These are phyloP conservation scores for Kalanchoe fedtschenkoi DNA, from an alignment of 164 flowering plant species.

Conservation along the genomic window DNA sequence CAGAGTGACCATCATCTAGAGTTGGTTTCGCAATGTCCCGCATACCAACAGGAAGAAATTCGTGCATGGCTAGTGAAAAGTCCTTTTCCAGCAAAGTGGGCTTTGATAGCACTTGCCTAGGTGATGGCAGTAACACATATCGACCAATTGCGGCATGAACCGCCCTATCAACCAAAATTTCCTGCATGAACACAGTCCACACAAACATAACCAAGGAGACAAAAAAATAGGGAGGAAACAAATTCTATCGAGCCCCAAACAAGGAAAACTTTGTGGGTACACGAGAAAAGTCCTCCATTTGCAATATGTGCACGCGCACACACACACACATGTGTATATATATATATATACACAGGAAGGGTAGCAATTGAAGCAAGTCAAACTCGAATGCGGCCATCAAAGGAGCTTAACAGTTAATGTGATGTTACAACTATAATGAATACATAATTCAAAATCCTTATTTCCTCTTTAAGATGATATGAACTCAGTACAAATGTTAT, in stretches of 20 bases:
- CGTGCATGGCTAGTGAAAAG: conserved; percentile 70
- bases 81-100: conserved; percentile 52
- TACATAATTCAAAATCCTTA: too few species aligned
- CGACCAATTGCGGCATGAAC: conserved; percentile 80
- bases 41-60: conserved; percentile 87
- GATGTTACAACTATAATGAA: neutral
- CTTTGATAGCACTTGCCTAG: conserved; percentile 16
- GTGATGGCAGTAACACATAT: conserved; percentile 28
- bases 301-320: conserved; percentile 1
- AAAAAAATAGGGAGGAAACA: neutral
- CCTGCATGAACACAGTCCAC: conserved; percentile 31
- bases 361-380: neutral
- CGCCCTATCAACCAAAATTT: conserved; percentile 84
- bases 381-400: neutral
- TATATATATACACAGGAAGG: too few species aligned
- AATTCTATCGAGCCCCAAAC: neutral
- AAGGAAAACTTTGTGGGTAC: neutral
- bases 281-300: neutral
- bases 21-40: conserved; percentile 77
- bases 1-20: conserved; percentile 66
- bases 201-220: neutral
- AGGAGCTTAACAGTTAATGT: neutral
- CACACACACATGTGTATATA: neutral
- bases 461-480: neutral
- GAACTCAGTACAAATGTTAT: neutral